Evolutionary conservation across 2,329 filamentous ascomycete genomes (phyloP).

Genomic region (Fusarium neocosmosporiellum): DNA sequence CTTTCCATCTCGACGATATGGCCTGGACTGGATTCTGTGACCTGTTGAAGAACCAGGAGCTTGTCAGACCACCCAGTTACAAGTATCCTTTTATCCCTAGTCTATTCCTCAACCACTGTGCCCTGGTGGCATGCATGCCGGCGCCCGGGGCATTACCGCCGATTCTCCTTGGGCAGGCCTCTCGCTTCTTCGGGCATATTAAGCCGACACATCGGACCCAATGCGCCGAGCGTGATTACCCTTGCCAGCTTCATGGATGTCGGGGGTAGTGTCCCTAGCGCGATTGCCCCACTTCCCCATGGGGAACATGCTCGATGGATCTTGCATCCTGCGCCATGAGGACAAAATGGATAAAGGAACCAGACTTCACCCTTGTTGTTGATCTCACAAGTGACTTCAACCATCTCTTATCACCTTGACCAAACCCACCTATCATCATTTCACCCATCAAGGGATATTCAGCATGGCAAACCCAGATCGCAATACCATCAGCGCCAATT

Average conservation of each 20-base stretch:
- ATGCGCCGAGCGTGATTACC: not conserved
- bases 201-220: not conserved
- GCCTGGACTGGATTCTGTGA: not conserved
- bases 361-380: not conserved
- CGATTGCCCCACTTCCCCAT: not conserved
- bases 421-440: not conserved
- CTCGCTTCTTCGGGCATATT: not conserved
- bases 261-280: not conserved
- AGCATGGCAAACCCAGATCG: not conserved
- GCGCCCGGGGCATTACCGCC: not conserved
- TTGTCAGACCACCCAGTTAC: not conserved
- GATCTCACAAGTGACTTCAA: not conserved
- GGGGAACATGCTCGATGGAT: not conserved
- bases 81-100: not conserved
- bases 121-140: not conserved
- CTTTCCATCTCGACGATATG: not conserved
- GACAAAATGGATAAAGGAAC: not conserved
- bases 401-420: not conserved
- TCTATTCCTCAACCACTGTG: not conserved
- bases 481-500: not conserved
- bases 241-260: not conserved
- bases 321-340: not conserved
- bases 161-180: not conserved
- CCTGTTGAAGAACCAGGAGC: not conserved
- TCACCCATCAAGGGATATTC: not conserved